Evolutionary conservation across 495 filamentous ascomycete genomes (phyloP), one percentile per base, ranked within the genome.

Genomic region (Penicillium bovifimosum): DNA sequence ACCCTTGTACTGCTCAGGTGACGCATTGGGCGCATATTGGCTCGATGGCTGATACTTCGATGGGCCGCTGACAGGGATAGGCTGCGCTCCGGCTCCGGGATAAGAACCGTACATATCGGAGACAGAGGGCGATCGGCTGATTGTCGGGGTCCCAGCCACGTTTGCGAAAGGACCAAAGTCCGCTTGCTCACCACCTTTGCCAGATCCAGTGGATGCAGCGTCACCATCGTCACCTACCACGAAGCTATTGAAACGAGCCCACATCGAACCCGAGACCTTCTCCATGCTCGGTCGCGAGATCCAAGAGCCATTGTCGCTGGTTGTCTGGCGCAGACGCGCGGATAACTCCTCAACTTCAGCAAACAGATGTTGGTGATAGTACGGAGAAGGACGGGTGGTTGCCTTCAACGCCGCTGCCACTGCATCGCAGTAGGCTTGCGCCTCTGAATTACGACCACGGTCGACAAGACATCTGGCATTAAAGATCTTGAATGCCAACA

Each of bases 201-300:
- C 71, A 31, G 86, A 80, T 10, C 79, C 81, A 18, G 77, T 80
- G 3, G 80, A 82, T 18, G 71, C 74, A 34, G 70, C 72, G 52
- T 86, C 83, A 43, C 81, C 82, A 24, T 97, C 92, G 46, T 96
- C 92, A 5, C 95, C 95, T 47, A 87, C 86, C 44, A 99, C 88
- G 59, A 97, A 97, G 52, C 87, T 95, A 63, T 87, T 96, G 71
- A 99, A 95, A 28, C 84, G 88, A 45, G 84, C 86, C 83, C 87
- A 92, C 66, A 96, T 81, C 13, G 85, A 86, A 40, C 82, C 86
- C 13, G 89, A 95, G 0, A 97, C 88, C 63, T 91, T 95, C 64
- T 93, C 90, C 79, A 96, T 92, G 68, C 84, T 96, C 10, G 95
- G 88, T 65, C 89, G 93, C 1, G 89, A 87, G 35, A 97, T 91